Evolutionary conservation across 2,329 filamentous ascomycete genomes (phyloP).

Genomic region (Nectriaceae sp.): DNA sequence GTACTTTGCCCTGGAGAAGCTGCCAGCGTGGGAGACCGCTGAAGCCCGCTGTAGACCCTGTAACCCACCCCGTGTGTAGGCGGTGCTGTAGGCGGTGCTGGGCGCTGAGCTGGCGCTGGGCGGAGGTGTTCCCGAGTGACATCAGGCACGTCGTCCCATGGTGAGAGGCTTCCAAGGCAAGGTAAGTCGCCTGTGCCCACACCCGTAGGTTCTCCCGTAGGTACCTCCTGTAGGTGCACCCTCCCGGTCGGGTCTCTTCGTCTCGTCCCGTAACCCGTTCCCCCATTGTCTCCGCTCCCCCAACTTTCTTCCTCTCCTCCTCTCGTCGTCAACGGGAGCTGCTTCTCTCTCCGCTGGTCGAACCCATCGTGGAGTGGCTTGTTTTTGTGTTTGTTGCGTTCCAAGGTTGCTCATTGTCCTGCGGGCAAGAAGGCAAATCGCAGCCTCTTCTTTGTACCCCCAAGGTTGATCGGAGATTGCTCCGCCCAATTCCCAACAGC

Average conservation of each 20-base stretch:
- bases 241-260: slow-evolving; percentile 30
- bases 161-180: neutral
- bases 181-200: slow-evolving; percentile 16
- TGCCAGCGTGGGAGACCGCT: too few species aligned
- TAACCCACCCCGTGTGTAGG: neutral
- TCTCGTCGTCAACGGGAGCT: slow-evolving; percentile 31
- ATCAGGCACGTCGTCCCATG: neutral
- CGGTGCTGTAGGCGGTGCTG: neutral
- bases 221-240: slow-evolving; percentile 15
- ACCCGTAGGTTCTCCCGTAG: slow-evolving; percentile 13
- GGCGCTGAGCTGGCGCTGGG: neutral
- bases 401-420: slow-evolving; percentile 14
- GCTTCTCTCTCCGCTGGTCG: slow-evolving; percentile 19
- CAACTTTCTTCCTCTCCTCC: slow-evolving; percentile 32
- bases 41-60: neutral
- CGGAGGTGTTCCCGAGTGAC: neutral
- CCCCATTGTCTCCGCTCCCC: slow-evolving; percentile 35
- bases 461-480: slow-evolving; percentile 14
- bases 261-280: slow-evolving; percentile 30
- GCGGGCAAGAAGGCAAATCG: slow-evolving; percentile 15
- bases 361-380: slow-evolving; percentile 19
- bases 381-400: slow-evolving; percentile 20
- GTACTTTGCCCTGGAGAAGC: neutral
- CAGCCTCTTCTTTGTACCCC: slow-evolving; percentile 19
- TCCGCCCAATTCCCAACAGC: slow-evolving; percentile 18